Evolutionary conservation across 192 early-diverging fungal genomes (phyloP).

Genomic region (Backusella australiensis): DNA sequence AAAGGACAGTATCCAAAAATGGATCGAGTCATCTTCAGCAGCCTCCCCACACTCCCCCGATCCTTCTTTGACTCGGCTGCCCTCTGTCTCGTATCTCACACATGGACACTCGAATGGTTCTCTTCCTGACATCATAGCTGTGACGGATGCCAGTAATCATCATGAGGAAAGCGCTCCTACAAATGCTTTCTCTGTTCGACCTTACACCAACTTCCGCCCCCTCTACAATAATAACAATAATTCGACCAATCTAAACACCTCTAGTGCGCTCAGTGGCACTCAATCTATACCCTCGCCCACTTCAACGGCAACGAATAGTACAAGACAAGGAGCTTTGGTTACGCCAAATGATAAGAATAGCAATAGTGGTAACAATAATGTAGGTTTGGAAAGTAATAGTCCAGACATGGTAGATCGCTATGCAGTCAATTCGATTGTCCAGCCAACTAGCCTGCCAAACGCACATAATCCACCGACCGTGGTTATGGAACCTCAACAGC

Average conservation of each 20-base stretch:
- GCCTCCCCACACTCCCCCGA: neutral
- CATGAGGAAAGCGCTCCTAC: neutral
- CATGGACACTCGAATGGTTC: neutral
- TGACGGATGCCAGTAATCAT: neutral
- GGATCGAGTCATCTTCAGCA: conserved; percentile 17
- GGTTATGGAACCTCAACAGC: conserved; percentile 31
- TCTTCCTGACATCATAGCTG: neutral
- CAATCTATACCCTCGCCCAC: conserved; percentile 11
- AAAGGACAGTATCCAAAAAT: conserved; percentile 16
- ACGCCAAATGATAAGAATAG: neutral
- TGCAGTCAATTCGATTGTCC: conserved; percentile 5
- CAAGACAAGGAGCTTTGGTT: neutral
- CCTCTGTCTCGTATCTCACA: conserved; percentile 17
- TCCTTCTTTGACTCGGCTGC: neutral
- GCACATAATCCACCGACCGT: conserved; percentile 1
- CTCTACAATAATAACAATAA: neutral
- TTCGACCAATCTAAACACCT: neutral
- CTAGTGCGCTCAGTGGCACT: neutral
- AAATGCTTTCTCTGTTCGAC: conserved; percentile 9
- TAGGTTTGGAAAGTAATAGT: conserved; percentile 4
- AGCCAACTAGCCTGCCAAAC: neutral
- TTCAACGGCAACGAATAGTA: neutral
- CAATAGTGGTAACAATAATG: neutral
- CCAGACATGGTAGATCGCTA: neutral
- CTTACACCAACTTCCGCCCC: conserved; percentile 12